A percentile compares a stretch with the other conserved stretches of the same genome.
These are phyloP conservation scores for Plasmodium inui DNA, from an alignment of 169 alveolate genomes.

Conservation along the genomic window DNA sequence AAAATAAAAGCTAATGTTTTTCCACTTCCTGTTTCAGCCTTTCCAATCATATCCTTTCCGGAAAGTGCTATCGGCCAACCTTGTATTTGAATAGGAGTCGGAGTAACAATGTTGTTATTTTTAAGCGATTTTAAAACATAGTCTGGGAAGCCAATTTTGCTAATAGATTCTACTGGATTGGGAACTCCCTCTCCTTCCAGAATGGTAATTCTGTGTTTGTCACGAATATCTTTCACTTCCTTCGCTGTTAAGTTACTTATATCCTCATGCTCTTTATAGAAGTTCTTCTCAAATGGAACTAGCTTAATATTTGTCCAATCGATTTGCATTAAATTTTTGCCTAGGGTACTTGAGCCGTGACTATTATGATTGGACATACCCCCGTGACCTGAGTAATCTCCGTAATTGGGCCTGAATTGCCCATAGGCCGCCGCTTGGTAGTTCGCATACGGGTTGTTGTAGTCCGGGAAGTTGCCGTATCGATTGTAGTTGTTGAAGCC, in stretches of 20 bases:
- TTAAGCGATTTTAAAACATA: constrained; percentile 90
- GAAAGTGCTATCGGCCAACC: constrained; percentile 97
- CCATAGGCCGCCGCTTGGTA: constrained; percentile 43
- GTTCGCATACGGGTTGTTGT: constrained; percentile 5
- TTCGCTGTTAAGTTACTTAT: constrained; percentile 86
- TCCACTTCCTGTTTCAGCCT: constrained; percentile 99
- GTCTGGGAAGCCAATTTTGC: constrained; percentile 94
- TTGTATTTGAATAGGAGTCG: constrained; percentile 97
- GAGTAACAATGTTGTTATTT: constrained; percentile 90
- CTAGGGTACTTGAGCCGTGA: constrained; percentile 77
- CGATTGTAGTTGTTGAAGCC: constrained; percentile 37
- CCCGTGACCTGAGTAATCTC: neutral
- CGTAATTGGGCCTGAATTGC: constrained; percentile 45
- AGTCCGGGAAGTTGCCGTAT: constrained; percentile 27
- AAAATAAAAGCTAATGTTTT: constrained; percentile 97
- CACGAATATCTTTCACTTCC: constrained; percentile 90
- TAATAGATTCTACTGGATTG: constrained; percentile 93
- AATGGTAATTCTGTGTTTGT: constrained; percentile 88
- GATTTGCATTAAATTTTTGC: constrained; percentile 83
- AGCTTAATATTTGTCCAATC: constrained; percentile 90
- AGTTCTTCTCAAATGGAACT: constrained; percentile 94
- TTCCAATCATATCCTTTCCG: constrained; percentile 97
- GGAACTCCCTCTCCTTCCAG: constrained; percentile 92
- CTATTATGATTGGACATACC: constrained; percentile 2
- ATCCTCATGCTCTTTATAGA: constrained; percentile 93